A percentile compares a stretch with the other conserved stretches of the same genome.
Evolutionary conservation across 2,329 filamentous ascomycete species (phyloP).

Genomic region (Colletotrichum nymphaeae): DNA sequence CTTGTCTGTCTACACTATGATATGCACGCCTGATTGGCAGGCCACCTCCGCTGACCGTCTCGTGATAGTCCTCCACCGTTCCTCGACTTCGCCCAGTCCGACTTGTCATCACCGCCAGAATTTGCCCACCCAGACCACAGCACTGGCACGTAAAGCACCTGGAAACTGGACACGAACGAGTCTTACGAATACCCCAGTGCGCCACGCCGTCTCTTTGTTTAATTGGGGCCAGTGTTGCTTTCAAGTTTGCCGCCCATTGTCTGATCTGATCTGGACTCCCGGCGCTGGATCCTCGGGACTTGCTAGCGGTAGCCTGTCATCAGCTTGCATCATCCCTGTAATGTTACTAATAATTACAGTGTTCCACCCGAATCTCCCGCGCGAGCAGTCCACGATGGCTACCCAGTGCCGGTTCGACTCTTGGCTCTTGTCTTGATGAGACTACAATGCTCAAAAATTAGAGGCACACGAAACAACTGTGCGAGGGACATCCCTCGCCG

Average conservation of each 20-base stretch:
- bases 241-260: slow-evolving; percentile 8
- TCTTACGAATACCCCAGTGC: slow-evolving; percentile 2
- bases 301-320: not conserved
- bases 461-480: slow-evolving; percentile 26
- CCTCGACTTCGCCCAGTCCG: not conserved
- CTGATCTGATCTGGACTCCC: not conserved
- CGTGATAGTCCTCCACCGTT: slow-evolving; percentile 7
- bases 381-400: not conserved
- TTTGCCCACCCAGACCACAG: not conserved
- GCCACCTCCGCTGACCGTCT: slow-evolving; percentile 11
- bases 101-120: slow-evolving; percentile 19
- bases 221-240: not conserved
- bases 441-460: not conserved
- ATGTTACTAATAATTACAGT: slow-evolving; percentile 2
- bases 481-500: slow-evolving; percentile 11
- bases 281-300: not conserved
- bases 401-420: not conserved
- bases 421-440: slow-evolving; percentile 4
- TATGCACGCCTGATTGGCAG: not conserved
- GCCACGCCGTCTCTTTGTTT: slow-evolving; percentile 21
- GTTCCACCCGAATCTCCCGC: slow-evolving; percentile 27
- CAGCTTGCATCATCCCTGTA: not conserved
- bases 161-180: not conserved
- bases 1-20: not conserved
- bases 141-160: not conserved